Base-by-base conservation (phyloP, 495 filamentous ascomycete genomes). In the Oidiodendron maius region DNA sequence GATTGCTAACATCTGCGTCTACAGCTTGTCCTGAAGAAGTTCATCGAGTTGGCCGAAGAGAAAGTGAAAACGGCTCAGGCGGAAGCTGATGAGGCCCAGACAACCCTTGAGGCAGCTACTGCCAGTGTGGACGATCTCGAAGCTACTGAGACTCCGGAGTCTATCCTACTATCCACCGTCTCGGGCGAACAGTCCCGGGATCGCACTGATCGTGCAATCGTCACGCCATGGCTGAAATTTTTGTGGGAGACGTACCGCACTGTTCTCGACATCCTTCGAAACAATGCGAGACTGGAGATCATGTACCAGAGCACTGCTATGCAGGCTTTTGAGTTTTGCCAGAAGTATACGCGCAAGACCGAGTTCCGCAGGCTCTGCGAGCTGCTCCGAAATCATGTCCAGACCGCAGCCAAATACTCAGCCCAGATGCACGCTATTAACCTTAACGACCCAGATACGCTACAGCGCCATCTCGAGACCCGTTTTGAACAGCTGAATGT, bases 171-270 rank as follows among this genome's bases (percentile, higher is more conserved):
- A 12, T 94, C 93, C 46, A 98, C 93, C 44, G 93, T 98, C 48
- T 98, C 93, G 17, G 94, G 93, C 53, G 93, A 98, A 66, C 93
- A 97, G 68, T 95, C 91, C 32, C 84, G 84, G 52, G 93, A 98
- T 66, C 86, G 93, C 50, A 98, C 93, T 60, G 93, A 97, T 71
- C 83, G 93, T 58, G 93, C 93, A 55, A 91, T 98, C 57, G 93
- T 98, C 39, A 98, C 93, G 44, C 93, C 93, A 40, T 98, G 94
- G 93, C 79, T 98, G 55, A 98, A 98, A 72, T 98, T 98, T 63
- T 76, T 98, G 48, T 98, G 93, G 93, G 94, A 98, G 71, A 95
- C 93, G n/a, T 98, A 98, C 71, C 89, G 93, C 30, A 98, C 93
- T 44, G 93, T 98, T 30, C 77, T 98, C 57, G 93, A 98, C 60